Evolutionary conservation across 805 yeast genomes (phyloP).

Genomic region (Saturnispora sekii): DNA sequence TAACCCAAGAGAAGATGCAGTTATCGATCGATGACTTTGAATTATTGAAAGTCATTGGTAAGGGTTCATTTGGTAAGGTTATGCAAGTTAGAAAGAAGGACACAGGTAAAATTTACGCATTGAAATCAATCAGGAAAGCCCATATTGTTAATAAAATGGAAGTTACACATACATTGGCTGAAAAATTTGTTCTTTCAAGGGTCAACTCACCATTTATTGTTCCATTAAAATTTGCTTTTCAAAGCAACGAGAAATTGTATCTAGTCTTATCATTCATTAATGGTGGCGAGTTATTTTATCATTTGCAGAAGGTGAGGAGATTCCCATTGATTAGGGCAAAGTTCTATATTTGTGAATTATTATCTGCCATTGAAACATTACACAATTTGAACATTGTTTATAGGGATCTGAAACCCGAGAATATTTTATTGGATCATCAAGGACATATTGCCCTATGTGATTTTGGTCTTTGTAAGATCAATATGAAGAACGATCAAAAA

Average conservation of each 20-base stretch:
- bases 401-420: slow-evolving; percentile 94
- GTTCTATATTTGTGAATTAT: slow-evolving; percentile 87
- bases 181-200: slow-evolving; percentile 87
- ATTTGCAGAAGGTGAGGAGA: slow-evolving; percentile 81
- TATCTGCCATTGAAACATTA: slow-evolving; percentile 85
- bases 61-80: slow-evolving; percentile 97
- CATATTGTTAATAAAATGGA: slow-evolving; percentile 91
- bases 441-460: slow-evolving; percentile 98
- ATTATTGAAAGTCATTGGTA: slow-evolving; percentile 88
- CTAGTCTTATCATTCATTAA: slow-evolving; percentile 86
- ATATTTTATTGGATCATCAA: slow-evolving; percentile 86
- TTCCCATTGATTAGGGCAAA: slow-evolving; percentile 84
- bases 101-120: slow-evolving; percentile 88
- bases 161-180: slow-evolving; percentile 93
- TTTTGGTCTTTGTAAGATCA: slow-evolving; percentile 91
- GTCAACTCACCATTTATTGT: slow-evolving; percentile 94
- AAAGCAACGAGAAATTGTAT: slow-evolving; percentile 90
- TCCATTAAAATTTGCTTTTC: slow-evolving; percentile 92
- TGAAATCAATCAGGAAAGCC: slow-evolving; percentile 87
- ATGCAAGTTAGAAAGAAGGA: slow-evolving; percentile 98
- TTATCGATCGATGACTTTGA: slow-evolving; percentile 88
- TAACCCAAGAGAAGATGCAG: slow-evolving; percentile 34
- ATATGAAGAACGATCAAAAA: slow-evolving; percentile 84
- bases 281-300: slow-evolving; percentile 95
- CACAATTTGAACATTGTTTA: slow-evolving; percentile 90